Conservation (phyloP, 306 rosid species). For the cucumber (Cucumis sativus) region DNA sequence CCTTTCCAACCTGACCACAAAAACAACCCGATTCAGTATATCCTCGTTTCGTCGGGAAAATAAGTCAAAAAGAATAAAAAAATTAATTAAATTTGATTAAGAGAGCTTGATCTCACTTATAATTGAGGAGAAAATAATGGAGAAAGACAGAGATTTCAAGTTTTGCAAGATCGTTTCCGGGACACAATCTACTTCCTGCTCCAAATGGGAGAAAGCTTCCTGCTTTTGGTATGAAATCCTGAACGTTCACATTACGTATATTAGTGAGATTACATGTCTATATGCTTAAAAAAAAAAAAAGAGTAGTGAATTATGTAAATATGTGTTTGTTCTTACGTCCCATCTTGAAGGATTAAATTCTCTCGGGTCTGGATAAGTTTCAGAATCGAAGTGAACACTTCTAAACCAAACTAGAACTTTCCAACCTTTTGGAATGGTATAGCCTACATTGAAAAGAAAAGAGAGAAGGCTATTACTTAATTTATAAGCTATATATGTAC, state of each 20-base stretch:
- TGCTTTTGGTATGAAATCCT: constrained; percentile 42
- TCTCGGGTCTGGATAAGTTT: constrained; percentile 60
- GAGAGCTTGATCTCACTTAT: constrained; percentile 36
- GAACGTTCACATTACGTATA: neutral
- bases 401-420: constrained; percentile 81
- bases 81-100: neutral
- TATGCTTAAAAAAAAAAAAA: no score
- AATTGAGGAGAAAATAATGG: constrained; percentile 57
- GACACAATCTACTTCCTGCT: constrained; percentile 70
- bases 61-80: neutral
- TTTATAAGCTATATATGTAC: neutral
- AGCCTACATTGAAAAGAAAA: constrained; percentile 29
- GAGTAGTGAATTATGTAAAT: no score
- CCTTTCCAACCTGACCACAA: constrained; percentile 41
- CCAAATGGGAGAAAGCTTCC: constrained; percentile 89
- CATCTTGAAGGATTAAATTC: constrained; percentile 77
- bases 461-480: neutral
- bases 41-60: no score
- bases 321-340: constrained; percentile 37
- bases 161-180: constrained; percentile 57
- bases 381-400: constrained; percentile 66
- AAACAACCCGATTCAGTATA: no score
- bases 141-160: constrained; percentile 73
- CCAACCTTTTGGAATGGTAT: constrained; percentile 78
- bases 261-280: neutral